Percentiles rank a stretch among this genome's conserved stretches.
phyloP scores from a whole-genome alignment of 768 basidiomycete genomes.

The Neoboletus subvelutipes region DNA sequence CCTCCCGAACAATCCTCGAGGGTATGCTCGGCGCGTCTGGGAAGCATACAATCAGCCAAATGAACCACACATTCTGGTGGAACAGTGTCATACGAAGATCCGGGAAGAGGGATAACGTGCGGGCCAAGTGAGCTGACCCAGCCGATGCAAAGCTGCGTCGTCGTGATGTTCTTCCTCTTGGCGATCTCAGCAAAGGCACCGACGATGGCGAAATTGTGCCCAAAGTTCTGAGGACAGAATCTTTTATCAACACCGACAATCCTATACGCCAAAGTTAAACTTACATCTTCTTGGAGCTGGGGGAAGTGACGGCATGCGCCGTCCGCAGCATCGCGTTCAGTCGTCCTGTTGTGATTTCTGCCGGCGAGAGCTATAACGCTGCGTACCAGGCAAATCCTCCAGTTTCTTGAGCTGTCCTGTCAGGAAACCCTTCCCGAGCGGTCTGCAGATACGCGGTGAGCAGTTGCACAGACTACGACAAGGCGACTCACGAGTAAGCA shows the following conservation, averaged over 20 bases:
- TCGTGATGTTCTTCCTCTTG: slow-evolving; percentile 41
- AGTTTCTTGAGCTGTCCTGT: slow-evolving; percentile 45
- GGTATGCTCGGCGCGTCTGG: slow-evolving; percentile 38
- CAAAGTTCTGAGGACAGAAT: slow-evolving; percentile 32
- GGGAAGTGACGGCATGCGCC: slow-evolving; percentile 38
- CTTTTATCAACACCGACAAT: neutral
- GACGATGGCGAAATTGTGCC: slow-evolving; percentile 44
- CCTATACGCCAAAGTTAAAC: slow-evolving; percentile 5
- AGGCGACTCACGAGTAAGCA: slow-evolving; percentile 50
- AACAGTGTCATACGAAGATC: slow-evolving; percentile 38
- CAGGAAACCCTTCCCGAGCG: slow-evolving; percentile 50
- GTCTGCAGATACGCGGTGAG: slow-evolving; percentile 32
- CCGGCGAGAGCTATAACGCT: neutral
- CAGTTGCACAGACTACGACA: neutral
- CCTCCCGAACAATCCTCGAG: slow-evolving; percentile 46
- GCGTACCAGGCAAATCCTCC: slow-evolving; percentile 34
- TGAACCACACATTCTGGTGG: no score
- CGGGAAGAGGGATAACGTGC: slow-evolving; percentile 51
- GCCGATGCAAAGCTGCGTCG: slow-evolving; percentile 43
- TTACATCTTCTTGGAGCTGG: slow-evolving; percentile 44
- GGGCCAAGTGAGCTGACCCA: slow-evolving; percentile 42
- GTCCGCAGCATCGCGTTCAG: slow-evolving; percentile 32
- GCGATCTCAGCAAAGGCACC: slow-evolving; percentile 43
- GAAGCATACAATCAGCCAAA: neutral
- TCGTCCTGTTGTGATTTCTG: neutral